phyloP scores from a whole-genome alignment of 1,139 yeast species.

The Saccharomyces hybrid region DNA sequence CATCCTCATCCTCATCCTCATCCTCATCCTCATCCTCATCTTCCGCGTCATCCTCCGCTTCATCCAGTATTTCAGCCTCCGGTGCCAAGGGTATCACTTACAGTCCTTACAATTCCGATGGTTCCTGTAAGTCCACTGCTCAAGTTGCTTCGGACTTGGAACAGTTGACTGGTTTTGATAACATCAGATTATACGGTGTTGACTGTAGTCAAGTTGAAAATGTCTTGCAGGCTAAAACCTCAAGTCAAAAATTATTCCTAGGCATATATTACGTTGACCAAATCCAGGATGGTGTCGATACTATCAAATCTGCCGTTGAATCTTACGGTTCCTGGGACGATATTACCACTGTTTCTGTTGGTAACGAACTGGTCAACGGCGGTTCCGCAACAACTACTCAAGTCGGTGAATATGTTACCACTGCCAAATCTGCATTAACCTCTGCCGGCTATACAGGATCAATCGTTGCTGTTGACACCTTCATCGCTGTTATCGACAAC shows the following conservation, averaged over 20 bases:
- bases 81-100: slow-evolving; percentile 65
- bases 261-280: slow-evolving; percentile 58
- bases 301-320: slow-evolving; percentile 48
- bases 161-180: slow-evolving; percentile 43
- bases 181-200: slow-evolving; percentile 75
- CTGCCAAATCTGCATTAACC: slow-evolving; percentile 54
- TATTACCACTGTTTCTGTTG: slow-evolving; percentile 65
- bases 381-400: slow-evolving; percentile 56
- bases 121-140: slow-evolving; percentile 60
- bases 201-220: slow-evolving; percentile 72
- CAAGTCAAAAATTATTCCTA: slow-evolving; percentile 58
- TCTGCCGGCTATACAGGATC: slow-evolving; percentile 61
- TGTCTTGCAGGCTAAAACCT: slow-evolving; percentile 56
- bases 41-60: slow-evolving; percentile 43
- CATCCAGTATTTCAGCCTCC: slow-evolving; percentile 32
- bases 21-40: slow-evolving; percentile 29
- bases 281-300: slow-evolving; percentile 45
- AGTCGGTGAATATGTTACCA: slow-evolving; percentile 45
- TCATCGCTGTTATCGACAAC: slow-evolving; percentile 63
- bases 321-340: slow-evolving; percentile 60
- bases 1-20: slow-evolving; percentile 27
- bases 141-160: slow-evolving; percentile 56
- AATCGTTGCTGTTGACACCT: slow-evolving; percentile 73
- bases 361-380: slow-evolving; percentile 70
- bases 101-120: slow-evolving; percentile 67